Conservation (phyloP, 208 protist genomes). For the Naegleria fowleri region DNA sequence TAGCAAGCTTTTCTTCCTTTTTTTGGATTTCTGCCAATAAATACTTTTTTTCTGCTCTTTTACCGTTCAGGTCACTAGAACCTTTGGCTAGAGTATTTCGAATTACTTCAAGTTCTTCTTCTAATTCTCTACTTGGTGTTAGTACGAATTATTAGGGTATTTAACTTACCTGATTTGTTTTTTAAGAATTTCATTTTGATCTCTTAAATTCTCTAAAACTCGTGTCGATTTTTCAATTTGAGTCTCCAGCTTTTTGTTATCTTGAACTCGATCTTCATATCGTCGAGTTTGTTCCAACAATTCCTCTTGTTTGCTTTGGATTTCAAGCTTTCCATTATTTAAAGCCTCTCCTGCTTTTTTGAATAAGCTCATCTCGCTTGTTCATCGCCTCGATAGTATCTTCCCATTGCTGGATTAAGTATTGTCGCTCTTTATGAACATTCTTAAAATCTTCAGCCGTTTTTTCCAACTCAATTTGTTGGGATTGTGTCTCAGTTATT, state of each 20-base stretch:
- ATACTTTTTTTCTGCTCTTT: conserved; percentile 37
- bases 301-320: conserved; percentile 53
- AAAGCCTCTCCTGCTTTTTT: conserved; percentile 63
- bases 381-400: conserved; percentile 69
- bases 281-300: conserved; percentile 45
- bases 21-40: conserved; percentile 41
- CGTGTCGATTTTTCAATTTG: conserved; percentile 51
- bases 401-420: conserved; percentile 80
- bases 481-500: conserved; percentile 68
- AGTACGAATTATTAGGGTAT: no score
- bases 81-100: conserved; percentile 56
- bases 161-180: not conserved
- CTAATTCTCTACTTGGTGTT: conserved; percentile 53
- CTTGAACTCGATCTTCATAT: conserved; percentile 39
- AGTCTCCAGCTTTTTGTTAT: conserved; percentile 44
- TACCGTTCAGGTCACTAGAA: conserved; percentile 50
- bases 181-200: not conserved
- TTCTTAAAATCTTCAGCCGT: conserved; percentile 74
- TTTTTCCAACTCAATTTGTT: conserved; percentile 81
- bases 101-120: conserved; percentile 68
- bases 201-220: conserved; percentile 45
- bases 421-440: conserved; percentile 71
- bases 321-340: conserved; percentile 41
- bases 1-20: conserved; percentile 37
- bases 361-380: conserved; percentile 71